phyloP scores from a whole-genome alignment of 2,329 filamentous ascomycete genomes.

The Alternaria triticina region DNA sequence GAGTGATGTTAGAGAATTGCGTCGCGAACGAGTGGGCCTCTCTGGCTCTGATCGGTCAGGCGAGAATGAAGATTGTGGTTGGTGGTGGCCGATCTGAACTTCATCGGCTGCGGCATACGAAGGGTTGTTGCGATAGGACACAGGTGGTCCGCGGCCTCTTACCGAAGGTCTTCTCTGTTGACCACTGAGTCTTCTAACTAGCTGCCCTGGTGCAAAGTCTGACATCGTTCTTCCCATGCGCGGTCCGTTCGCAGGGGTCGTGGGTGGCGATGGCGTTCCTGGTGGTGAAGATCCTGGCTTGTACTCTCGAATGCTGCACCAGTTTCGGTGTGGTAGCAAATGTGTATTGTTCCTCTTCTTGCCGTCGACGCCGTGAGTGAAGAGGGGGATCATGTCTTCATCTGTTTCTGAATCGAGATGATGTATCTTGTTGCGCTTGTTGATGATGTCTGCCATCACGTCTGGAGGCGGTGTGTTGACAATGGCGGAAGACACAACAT shows the following conservation, averaged over 20 bases:
- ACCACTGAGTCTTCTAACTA: conserved; percentile 51
- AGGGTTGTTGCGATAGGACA: conserved; percentile 48
- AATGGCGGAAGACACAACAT: conserved; percentile 92
- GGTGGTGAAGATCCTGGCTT: conserved; percentile 75
- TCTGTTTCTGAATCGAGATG: conserved; percentile 76
- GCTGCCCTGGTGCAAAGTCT: conserved; percentile 48
- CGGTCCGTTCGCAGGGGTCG: conserved; percentile 32
- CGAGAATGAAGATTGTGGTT: conserved; percentile 46
- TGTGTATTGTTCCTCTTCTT: conserved; percentile 90
- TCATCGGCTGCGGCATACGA: conserved; percentile 42
- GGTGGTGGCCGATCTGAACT: conserved; percentile 28
- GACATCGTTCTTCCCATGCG: conserved; percentile 38
- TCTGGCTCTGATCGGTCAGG: conserved; percentile 39
- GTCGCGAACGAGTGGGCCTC: conserved; percentile 37
- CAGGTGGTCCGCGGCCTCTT: conserved; percentile 42
- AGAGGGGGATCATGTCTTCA: conserved; percentile 95
- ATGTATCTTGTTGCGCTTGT: conserved; percentile 84
- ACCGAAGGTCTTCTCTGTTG: conserved; percentile 33
- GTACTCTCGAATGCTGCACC: conserved; percentile 91
- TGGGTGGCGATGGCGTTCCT: conserved; percentile 61
- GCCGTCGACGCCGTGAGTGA: conserved; percentile 85
- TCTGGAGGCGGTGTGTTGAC: conserved; percentile 90
- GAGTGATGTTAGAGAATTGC: conserved; percentile 42
- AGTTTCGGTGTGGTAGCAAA: conserved; percentile 88
- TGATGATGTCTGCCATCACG: conserved; percentile 86